Base-by-base conservation (phyloP, 371 early-diverging fungal species). In the Actinomucor elegans region DNA sequence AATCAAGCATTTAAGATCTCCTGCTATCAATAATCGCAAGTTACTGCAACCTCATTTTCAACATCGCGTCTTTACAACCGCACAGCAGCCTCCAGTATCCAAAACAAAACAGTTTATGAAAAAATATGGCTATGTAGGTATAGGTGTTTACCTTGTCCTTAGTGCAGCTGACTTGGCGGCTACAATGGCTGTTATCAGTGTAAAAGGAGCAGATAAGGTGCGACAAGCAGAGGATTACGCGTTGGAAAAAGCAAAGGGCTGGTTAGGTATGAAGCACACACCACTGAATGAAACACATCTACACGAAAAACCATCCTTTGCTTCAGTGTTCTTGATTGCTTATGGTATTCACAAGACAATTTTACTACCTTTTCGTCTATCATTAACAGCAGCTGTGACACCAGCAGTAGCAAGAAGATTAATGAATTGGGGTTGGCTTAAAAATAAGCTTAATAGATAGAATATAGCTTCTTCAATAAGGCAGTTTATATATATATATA, bases 261-360 rank as follows among this genome's bases (percentile, higher is more conserved):
- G 34, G 26, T 2, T 45, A 10, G 57, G 50, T 48, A 61, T 54
- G 36, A 41, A 50, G 29, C 50, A 49, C 20, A 34, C 52, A 26
- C 48, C 60, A 18, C 20, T 51, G 11, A 20, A 36, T 14, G 3
- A 56, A 37, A 18, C 32, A 3, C 48, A 56, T 7, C 18, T 26
- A 5, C 43, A 49, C 23, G 67, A 62, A 36, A 46, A 64, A 24
- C 64, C 75, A 20, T 75, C 75, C 0, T 51, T 75, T 11, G 60
- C 71, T 0, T 69, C 73, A 11, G 42, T 78, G 8, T 75, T 78
- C 32, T 46, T 75, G 4, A 35, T 78, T 17, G 73, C 75, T 0
- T 78, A 78, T 41, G 71, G 69, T 10, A 78, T 78, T 23, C 79
- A 75, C 51, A 78, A 78, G 47, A 78, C 79, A 1, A 21, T 71